Percentiles rank a stretch among this genome's conserved stretches.
Evolutionary conservation across 768 basidiomycete species (phyloP).

Genomic region (Naganishia onofrii): DNA sequence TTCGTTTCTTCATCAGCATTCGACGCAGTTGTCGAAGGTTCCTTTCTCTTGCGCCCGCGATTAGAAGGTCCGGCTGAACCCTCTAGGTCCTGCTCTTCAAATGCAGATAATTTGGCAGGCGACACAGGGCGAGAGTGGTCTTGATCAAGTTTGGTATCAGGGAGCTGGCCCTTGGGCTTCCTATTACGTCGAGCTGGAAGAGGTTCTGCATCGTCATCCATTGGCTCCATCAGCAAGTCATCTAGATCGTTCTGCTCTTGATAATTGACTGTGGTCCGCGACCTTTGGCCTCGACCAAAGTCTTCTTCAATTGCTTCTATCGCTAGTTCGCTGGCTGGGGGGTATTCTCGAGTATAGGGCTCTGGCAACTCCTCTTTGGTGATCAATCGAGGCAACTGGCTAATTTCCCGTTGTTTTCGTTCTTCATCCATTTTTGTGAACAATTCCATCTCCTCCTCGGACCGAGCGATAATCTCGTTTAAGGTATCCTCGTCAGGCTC

Average conservation of each 20-base stretch:
- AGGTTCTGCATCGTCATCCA: slow-evolving; percentile 49
- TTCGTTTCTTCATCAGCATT: slow-evolving; percentile 32
- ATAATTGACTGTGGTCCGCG: slow-evolving; percentile 80
- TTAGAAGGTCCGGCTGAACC: slow-evolving; percentile 14
- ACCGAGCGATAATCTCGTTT: slow-evolving; percentile 84
- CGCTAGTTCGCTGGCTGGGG: slow-evolving; percentile 56
- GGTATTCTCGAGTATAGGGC: slow-evolving; percentile 68
- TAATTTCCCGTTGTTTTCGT: slow-evolving; percentile 75
- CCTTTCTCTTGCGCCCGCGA: not conserved
- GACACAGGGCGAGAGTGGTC: slow-evolving; percentile 33
- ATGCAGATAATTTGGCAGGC: slow-evolving; percentile 25
- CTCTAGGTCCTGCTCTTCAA: slow-evolving; percentile 44
- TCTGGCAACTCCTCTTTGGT: slow-evolving; percentile 85
- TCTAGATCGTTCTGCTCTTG: slow-evolving; percentile 45
- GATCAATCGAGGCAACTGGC: slow-evolving; percentile 71
- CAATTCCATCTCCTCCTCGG: slow-evolving; percentile 69
- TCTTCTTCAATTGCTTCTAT: slow-evolving; percentile 54
- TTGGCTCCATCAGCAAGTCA: slow-evolving; percentile 48
- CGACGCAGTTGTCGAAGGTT: slow-evolving; percentile 18
- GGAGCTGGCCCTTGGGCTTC: slow-evolving; percentile 26
- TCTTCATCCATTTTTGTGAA: slow-evolving; percentile 81
- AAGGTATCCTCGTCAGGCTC: slow-evolving; percentile 63
- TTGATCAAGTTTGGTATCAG: slow-evolving; percentile 30
- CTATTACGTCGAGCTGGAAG: slow-evolving; percentile 41
- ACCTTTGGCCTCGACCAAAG: slow-evolving; percentile 79